These are phyloP conservation scores for Inonotus obliquus DNA, from an alignment of 1,284 basidiomycete genomes.

Conservation along the genomic window DNA sequence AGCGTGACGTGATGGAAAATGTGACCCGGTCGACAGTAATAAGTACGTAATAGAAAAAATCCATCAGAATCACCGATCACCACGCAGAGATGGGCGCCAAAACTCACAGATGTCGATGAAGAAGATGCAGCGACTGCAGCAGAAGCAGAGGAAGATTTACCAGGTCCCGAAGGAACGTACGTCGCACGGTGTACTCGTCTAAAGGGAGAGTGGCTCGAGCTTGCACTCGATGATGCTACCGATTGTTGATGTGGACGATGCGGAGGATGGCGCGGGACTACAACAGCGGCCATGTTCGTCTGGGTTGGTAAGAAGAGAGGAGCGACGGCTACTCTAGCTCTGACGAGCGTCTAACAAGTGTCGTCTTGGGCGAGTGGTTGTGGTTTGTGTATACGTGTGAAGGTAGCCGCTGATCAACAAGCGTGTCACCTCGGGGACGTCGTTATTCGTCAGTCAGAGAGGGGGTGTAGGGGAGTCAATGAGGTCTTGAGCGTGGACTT, in stretches of 20 bases:
- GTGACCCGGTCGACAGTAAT: neutral
- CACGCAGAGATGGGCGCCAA: neutral
- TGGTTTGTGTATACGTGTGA: neutral
- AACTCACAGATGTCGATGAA: neutral
- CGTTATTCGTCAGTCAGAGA: neutral
- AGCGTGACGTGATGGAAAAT: neutral
- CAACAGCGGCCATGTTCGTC: neutral
- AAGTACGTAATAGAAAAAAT: neutral
- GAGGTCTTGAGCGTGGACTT: neutral
- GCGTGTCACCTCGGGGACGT: neutral
- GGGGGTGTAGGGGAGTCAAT: neutral
- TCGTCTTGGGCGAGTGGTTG: neutral
- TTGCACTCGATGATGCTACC: neutral
- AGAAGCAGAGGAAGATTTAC: neutral
- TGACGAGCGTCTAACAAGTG: neutral
- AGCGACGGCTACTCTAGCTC: neutral
- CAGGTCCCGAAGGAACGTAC: neutral
- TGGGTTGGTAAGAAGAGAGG: neutral
- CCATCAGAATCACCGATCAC: neutral
- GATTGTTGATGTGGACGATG: neutral
- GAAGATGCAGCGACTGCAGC: neutral
- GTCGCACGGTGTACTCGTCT: neutral
- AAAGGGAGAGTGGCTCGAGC: neutral
- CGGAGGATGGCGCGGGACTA: neutral
- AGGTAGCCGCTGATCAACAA: neutral